Percentiles rank a stretch among this genome's conserved stretches.
Evolutionary conservation across 148 eudicot species (phyloP).

Genomic region (Camellia granthamiana): DNA sequence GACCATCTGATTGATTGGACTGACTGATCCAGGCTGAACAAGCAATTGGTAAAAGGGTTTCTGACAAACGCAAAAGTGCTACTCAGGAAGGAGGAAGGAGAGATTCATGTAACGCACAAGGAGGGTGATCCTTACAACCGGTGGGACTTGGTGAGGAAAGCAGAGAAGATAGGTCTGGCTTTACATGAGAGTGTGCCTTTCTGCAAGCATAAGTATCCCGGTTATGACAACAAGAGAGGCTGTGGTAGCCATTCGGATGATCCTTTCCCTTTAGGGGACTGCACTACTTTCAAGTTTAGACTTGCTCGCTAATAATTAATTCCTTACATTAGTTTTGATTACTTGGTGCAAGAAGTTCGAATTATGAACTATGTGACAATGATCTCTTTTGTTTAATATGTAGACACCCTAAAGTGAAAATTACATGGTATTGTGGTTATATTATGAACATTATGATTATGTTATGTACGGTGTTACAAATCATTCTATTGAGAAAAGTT

Average conservation of each 20-base stretch:
- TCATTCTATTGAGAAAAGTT: no score
- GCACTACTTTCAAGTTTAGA: slow-evolving; percentile 42
- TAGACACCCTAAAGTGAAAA: background rate
- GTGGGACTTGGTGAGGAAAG: slow-evolving; percentile 47
- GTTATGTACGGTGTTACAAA: no score
- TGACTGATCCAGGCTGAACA: slow-evolving; percentile 29
- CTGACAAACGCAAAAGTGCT: slow-evolving; percentile 34
- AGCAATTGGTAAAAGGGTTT: slow-evolving; percentile 40
- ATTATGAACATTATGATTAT: no score
- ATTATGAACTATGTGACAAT: background rate
- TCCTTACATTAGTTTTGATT: background rate
- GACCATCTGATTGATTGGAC: background rate
- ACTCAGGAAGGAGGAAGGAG: slow-evolving; percentile 27
- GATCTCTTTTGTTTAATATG: background rate
- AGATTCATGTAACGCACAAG: slow-evolving; percentile 40
- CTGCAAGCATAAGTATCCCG: slow-evolving; percentile 33
- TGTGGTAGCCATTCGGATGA: slow-evolving; percentile 32
- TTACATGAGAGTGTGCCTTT: slow-evolving; percentile 33
- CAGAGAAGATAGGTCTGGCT: slow-evolving; percentile 30
- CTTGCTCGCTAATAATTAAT: slow-evolving; percentile 7
- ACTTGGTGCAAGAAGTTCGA: background rate
- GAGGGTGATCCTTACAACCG: slow-evolving; percentile 34
- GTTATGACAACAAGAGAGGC: slow-evolving; percentile 45
- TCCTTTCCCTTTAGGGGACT: slow-evolving; percentile 33
- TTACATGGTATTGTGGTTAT: no score